Evolutionary conservation across 257 asterid genomes (phyloP), one percentile per base, ranked within the genome.

Genomic region (Solanum etuberosum): DNA sequence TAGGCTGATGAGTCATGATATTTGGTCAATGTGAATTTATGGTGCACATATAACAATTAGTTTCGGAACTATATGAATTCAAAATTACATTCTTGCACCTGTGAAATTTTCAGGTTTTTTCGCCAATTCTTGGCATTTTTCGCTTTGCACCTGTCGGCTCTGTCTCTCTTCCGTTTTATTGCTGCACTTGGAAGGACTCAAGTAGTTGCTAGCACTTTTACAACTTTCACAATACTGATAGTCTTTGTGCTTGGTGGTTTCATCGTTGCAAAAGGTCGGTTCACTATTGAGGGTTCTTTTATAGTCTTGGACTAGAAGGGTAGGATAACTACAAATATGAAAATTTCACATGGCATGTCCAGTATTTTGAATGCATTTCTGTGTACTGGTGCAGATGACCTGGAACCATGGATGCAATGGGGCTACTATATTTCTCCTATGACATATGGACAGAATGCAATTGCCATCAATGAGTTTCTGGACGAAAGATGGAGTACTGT

Each of bases 231-330:
- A 63, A 87, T 97, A 91, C 92, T 96, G 38, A 21, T 96, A 90
- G 96, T 95, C 46, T 96, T 96, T 87, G 97, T 96, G 38, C 98
- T 94, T 83, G 99, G 98, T 88, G 98, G 99, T 87, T 95, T 94
- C 86, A 94, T 97, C 87, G 90, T 97, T 76, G 92, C 98, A 15
- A 95, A 92, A 95, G 98, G 99, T 95, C 27, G 86, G 94, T 83
- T 38, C 83, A 67, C 87, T 76, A 2, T 38, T 82, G 40, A 40
- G 51, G 80, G 13, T 70, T 65, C 78, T 46, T 43, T 43, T 74
- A 35, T 78, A 40, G 84, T 78, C 40, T 43, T 25, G 84, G 40
- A 78, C n/a, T 77, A 40, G 7, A 25, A 18, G 84, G 20, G 84
- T 6, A 43, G 63, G 57, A 34, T 43, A 6, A 80, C 67, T 80